These are phyloP conservation scores for Rutstroemia sp. DNA, from an alignment of 2,329 filamentous ascomycete genomes.

Conservation along the genomic window DNA sequence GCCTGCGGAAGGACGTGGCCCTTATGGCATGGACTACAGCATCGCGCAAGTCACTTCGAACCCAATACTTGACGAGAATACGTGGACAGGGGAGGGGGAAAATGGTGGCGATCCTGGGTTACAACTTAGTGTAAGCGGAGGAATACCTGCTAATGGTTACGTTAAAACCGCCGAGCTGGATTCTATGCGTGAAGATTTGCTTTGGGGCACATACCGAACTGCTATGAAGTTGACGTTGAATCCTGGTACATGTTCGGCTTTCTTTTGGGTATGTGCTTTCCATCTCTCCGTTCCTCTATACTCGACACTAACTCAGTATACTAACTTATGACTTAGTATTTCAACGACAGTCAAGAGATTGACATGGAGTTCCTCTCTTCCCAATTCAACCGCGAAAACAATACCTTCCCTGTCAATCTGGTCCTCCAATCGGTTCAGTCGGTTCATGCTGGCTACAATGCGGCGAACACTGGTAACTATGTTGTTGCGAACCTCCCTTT, in stretches of 20 bases:
- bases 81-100: conserved; percentile 38
- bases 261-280: conserved; percentile 59
- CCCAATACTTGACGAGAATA: conserved; percentile 35
- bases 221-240: conserved; percentile 49
- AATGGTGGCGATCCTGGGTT: conserved; percentile 44
- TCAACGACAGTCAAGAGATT: conserved; percentile 73
- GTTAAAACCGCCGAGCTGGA: conserved; percentile 59
- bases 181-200: conserved; percentile 50
- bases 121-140: conserved; percentile 44
- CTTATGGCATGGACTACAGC: conserved; percentile 55
- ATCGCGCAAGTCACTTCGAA: conserved; percentile 50
- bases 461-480: conserved; percentile 51
- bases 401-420: conserved; percentile 58
- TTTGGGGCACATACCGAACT: conserved; percentile 62
- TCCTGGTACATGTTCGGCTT: conserved; percentile 59
- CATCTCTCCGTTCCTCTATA: not conserved
- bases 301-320: not conserved
- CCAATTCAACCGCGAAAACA: conserved; percentile 46
- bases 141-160: conserved; percentile 38
- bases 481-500: conserved; percentile 54
- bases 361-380: conserved; percentile 72
- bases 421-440: conserved; percentile 65
- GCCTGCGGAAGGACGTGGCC: conserved; percentile 48
- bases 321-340: conserved; percentile 45
- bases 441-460: conserved; percentile 52